Evolutionary conservation across 192 early-diverging fungal genomes (phyloP), one percentile per base, ranked within the genome.

Genomic region (Phycomyces blakesleeanus): DNA sequence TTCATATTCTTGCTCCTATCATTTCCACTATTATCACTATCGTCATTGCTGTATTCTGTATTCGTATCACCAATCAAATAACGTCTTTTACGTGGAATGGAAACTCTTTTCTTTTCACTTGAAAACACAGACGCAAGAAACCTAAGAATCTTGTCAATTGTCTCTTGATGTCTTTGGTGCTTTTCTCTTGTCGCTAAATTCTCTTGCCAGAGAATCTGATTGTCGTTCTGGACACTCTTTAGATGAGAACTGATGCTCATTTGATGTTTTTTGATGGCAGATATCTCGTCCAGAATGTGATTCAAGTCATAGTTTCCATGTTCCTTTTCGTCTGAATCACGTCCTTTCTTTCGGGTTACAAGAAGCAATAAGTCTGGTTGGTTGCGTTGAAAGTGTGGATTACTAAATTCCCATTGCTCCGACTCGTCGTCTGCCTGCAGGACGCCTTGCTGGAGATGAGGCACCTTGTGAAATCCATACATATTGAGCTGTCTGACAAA

Each of bases 401-500:
- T 93, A 60, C 79, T 85, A 71, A 98, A 98, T 75, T 98, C 94
- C 89, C 88, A 94, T 55, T 82, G 82, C 65, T 98, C 96, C 0
- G 90, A 81, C 14, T 83, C 82, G 1, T 79, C 79, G 20, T 90
- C 90, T 0, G 87, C 71, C 6, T 88, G 82, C n/a, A 96, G 79
- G 0, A 91, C 90, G 38, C 95, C 96, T 51, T 94, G 90, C 56
- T 94, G 90, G 6, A 96, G 61, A 75, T 96, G 92, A 8, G 93
- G 94, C 12, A 97, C 87, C 65, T 99, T 99, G 76, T 96, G 95
- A 66, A 99, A 99, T 5, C 94, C 97, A 69, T 99, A 96, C 89
- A 95, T 89, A 68, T 96, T 96, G 14, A 95, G 81, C 69, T 96
- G 94, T 22, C 93, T 84, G 0, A 95, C 93, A 85, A 95, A 96